phyloP scores from a whole-genome alignment of 2,329 filamentous ascomycete genomes.

The Lecanicillium sp. region DNA sequence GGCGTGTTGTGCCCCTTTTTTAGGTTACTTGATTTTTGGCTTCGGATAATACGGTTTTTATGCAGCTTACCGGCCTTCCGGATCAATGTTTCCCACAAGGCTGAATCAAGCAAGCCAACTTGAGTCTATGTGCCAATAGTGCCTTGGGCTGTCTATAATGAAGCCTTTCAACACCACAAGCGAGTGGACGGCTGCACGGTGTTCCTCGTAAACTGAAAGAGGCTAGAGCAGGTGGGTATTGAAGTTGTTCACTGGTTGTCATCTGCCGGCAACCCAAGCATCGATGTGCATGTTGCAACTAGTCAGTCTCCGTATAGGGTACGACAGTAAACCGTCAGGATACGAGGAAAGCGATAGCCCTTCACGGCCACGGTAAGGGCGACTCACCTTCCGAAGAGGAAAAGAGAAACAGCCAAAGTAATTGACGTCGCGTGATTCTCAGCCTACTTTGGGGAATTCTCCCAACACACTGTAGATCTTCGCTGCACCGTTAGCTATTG shows the following conservation, averaged over 20 bases:
- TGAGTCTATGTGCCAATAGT: background rate
- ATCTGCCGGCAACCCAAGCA: too few species aligned
- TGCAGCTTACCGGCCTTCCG: too few species aligned
- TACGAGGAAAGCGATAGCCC: background rate
- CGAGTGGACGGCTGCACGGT: background rate
- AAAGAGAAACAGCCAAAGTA: too few species aligned
- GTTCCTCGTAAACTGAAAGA: background rate
- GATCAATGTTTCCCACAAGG: background rate
- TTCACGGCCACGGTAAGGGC: background rate
- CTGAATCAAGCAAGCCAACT: background rate
- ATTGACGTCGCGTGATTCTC: too few species aligned
- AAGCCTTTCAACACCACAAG: background rate
- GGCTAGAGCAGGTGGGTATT: background rate
- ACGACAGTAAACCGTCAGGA: background rate
- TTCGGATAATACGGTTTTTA: too few species aligned
- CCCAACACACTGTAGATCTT: too few species aligned
- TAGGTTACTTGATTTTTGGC: too few species aligned
- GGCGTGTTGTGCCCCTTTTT: too few species aligned
- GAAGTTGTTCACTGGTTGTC: too few species aligned
- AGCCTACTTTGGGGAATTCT: too few species aligned
- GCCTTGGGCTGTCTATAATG: background rate
- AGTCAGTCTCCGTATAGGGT: background rate
- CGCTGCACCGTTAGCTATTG: too few species aligned
- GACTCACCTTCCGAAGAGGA: too few species aligned
- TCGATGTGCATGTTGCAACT: background rate